Evolutionary conservation across 495 filamentous ascomycete species (phyloP).

Genomic region (Hyaloscypha bicolor): DNA sequence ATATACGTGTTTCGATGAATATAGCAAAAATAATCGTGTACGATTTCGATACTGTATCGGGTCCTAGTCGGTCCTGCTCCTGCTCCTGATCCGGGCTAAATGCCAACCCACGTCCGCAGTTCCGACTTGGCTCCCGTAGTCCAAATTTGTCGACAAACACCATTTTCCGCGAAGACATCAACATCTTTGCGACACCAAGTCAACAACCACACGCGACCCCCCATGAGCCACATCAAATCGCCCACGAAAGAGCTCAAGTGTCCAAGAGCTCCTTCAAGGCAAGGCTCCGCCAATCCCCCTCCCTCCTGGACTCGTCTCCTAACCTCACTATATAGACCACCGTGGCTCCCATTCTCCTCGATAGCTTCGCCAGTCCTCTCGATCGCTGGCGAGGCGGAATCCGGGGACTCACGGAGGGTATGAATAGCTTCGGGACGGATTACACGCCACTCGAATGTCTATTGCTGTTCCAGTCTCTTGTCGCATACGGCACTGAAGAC

Average conservation of each 20-base stretch:
- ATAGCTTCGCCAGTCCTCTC: slow-evolving; percentile 50
- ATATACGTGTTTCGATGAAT: too few relatives aligned
- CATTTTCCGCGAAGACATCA: too few relatives aligned
- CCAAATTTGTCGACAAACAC: too few relatives aligned
- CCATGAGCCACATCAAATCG: not conserved
- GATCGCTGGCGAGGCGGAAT: slow-evolving; percentile 56
- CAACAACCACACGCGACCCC: slow-evolving; percentile 9
- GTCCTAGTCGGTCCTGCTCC: too few relatives aligned
- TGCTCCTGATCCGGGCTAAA: too few relatives aligned
- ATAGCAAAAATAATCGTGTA: too few relatives aligned
- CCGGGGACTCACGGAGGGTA: slow-evolving; percentile 46
- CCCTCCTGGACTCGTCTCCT: not conserved
- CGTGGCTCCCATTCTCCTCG: slow-evolving; percentile 34
- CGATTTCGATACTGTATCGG: too few relatives aligned
- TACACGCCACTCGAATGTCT: slow-evolving; percentile 89
- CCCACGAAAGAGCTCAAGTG: too few relatives aligned
- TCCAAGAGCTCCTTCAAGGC: not conserved
- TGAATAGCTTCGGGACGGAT: slow-evolving; percentile 44
- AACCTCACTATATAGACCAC: slow-evolving; percentile 1
- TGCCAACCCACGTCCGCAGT: too few relatives aligned
- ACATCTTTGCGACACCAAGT: slow-evolving; percentile 11
- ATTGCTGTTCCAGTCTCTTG: slow-evolving; percentile 85
- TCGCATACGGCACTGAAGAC: slow-evolving; percentile 62
- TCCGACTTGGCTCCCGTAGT: too few relatives aligned
- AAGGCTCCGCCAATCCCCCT: not conserved